phyloP scores from a whole-genome alignment of 2,329 filamentous ascomycete genomes.

The Cytospora piceae region DNA sequence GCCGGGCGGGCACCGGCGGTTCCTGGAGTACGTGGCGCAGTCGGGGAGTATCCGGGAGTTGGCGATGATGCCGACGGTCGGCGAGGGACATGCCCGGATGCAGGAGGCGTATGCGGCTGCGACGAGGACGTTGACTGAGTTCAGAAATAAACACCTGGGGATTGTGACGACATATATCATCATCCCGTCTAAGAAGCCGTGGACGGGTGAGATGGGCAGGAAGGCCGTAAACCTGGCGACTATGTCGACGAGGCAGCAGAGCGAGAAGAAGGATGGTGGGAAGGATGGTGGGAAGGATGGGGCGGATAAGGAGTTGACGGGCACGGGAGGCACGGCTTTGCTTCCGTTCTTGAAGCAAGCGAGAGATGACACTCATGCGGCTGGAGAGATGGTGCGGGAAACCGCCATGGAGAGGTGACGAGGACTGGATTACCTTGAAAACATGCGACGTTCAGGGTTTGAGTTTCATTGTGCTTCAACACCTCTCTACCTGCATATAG shows the following conservation, averaged over 20 bases:
- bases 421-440: background rate
- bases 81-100: slow-evolving; percentile 50
- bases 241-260: slow-evolving; percentile 26
- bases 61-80: slow-evolving; percentile 57
- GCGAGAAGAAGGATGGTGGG: slow-evolving; percentile 20
- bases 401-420: slow-evolving; percentile 1
- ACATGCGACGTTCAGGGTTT: slow-evolving; percentile 3
- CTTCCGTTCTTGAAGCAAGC: slow-evolving; percentile 90
- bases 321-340: slow-evolving; percentile 84
- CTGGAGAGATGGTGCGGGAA: slow-evolving; percentile 36
- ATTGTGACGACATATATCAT: slow-evolving; percentile 92
- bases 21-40: slow-evolving; percentile 70
- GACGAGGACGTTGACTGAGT: slow-evolving; percentile 72
- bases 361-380: slow-evolving; percentile 73
- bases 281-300: slow-evolving; percentile 29
- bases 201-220: slow-evolving; percentile 39
- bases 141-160: slow-evolving; percentile 85
- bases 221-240: slow-evolving; percentile 26
- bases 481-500: too few species aligned
- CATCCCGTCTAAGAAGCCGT: slow-evolving; percentile 64
- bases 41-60: slow-evolving; percentile 77
- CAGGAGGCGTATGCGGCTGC: slow-evolving; percentile 67
- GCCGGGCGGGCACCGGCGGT: slow-evolving; percentile 80
- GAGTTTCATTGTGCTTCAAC: too few species aligned
- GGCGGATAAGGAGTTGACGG: slow-evolving; percentile 63